Base-by-base conservation (phyloP, 352 stramenopile species). In the Blastocystis sp. region DNA sequence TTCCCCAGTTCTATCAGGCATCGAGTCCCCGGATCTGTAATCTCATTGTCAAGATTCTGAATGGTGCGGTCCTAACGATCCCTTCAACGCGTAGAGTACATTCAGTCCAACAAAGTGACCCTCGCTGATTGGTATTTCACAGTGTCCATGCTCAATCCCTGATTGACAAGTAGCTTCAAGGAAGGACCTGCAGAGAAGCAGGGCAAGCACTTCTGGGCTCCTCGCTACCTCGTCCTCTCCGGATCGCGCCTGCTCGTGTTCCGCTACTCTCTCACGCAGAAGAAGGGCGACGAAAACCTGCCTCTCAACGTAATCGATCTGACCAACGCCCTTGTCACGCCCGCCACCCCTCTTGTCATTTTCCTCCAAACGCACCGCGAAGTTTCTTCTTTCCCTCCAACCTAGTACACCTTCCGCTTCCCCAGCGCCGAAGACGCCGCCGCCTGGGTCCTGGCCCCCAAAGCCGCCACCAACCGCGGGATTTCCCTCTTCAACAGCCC, bases 101-200 rank as follows among this genome's bases (percentile, higher is more conserved):
- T 81, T 23, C 11, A 28, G 7, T 21, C 7, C 43, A 17, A 41
- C 2, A 28, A 81, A 34, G 34, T 52, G 10, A 38, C 48, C 21
- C 3, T 64, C n/a, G 43, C n/a, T 0, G 38, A 62, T 21, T 81
- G 71, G 71, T 81, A 81, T 64, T 81, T 52, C 48, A 38, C 17
- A 38, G 17, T 81, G 71, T 81, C 14, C 28, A 0, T 3, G 17
- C 53, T 14, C 14, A 4, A 5, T 28, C 11, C 71, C 1, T 41
- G 10, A 61, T 74, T 21, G 34, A 67, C 2, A 76, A 19, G n/a
- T 78, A 87, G 77, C 4, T 77, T 60, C 45, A 74, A 76, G 28
- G 77, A 87, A 7, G 77, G 77, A 62, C 59, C 38, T n/a, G 65
- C 65, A 21, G 77, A 87, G 19, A 87, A 87, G 56, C 77, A 77